These are phyloP conservation scores for Eutypa lata DNA, from an alignment of 2,329 filamentous ascomycete species.

Conservation along the genomic window DNA sequence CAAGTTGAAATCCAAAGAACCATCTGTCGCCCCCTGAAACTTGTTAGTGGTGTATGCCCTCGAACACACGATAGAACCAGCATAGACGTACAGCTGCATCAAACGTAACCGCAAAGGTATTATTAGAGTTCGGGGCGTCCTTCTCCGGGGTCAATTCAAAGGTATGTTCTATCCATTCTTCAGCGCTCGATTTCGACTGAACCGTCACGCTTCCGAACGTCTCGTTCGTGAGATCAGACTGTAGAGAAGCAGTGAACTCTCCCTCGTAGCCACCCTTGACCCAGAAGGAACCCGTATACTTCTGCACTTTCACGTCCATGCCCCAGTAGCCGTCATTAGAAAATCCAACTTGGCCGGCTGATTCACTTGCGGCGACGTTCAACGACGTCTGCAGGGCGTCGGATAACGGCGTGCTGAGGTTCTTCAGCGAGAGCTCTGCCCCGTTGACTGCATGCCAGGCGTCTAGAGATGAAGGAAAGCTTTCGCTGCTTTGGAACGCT, in stretches of 20 bases:
- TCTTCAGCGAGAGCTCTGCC: slow-evolving; percentile 44
- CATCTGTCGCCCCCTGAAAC: slow-evolving; percentile 31
- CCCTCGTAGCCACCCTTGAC: slow-evolving; percentile 48
- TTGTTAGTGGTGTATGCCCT: slow-evolving; percentile 2
- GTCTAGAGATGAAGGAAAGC: slow-evolving; percentile 40
- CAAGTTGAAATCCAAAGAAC: slow-evolving; percentile 53
- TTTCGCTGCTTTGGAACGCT: slow-evolving; percentile 59
- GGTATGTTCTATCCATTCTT: slow-evolving; percentile 50
- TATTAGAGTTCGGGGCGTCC: slow-evolving; percentile 52
- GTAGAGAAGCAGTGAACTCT: slow-evolving; percentile 44
- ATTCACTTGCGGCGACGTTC: slow-evolving; percentile 35
- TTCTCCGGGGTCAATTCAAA: slow-evolving; percentile 39
- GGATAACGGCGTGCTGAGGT: slow-evolving; percentile 46
- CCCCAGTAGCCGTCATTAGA: slow-evolving; percentile 57
- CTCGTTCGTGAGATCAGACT: slow-evolving; percentile 41
- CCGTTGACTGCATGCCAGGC: slow-evolving; percentile 43
- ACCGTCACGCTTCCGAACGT: slow-evolving; percentile 46
- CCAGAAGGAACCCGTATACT: slow-evolving; percentile 51
- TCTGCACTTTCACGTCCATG: slow-evolving; percentile 46
- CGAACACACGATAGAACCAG: neutral
- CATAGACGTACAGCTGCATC: slow-evolving; percentile 33
- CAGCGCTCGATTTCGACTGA: slow-evolving; percentile 34
- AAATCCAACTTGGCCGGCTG: slow-evolving; percentile 40
- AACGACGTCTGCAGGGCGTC: slow-evolving; percentile 50
- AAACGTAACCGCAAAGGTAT: slow-evolving; percentile 54